Evolutionary conservation across 805 yeast genomes (phyloP), one percentile per base, ranked within the genome.

Genomic region (Kazachstania viticola): DNA sequence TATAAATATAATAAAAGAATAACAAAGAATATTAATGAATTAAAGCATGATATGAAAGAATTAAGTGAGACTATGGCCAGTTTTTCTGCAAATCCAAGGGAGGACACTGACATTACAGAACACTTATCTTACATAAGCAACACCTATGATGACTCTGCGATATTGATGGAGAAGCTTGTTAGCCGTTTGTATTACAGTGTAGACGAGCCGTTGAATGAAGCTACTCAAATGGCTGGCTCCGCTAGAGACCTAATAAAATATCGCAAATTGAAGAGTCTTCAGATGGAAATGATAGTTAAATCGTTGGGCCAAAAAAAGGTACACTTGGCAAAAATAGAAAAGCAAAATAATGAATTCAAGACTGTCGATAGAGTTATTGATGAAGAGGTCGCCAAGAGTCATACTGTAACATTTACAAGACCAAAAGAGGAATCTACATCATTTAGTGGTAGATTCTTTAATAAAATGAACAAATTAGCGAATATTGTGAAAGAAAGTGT

Each of bases 201-300:
- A 18, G 41, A 48, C 32, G 60, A 55, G 30, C 54, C 56, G 6
- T 39, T 55, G 14, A 46, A 49, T 37, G 60, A 55, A 23, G 40
- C 46, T 9, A 55, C 48, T 9, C 48, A 42, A 18, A 43, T 50
- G 48, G 52, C 58, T 2, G 49, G 48, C 2, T 48, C 58, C 2
- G 52, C 50, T 4, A 42, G 50, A 32, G 51, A 52, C 26, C 31
- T 56, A 25, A 39, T 56, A 13, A 47, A 48, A 25, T 56, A 45
- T 37, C 44, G 57, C 11, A 56, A 41, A 29, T 28, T 53, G 25
- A 56, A 56, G 33, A 33, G 33, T 13, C 29, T 46, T n/a, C 61
- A 56, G 35, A 37, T 38, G 25, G 55, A 49, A 17, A 40, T 49
- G 31, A 40, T 55, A 3, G 42, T 30, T n/a, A 41, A 45, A 15